These are phyloP conservation scores for Collybia sp. DNA, from an alignment of 768 basidiomycete species.

Conservation along the genomic window DNA sequence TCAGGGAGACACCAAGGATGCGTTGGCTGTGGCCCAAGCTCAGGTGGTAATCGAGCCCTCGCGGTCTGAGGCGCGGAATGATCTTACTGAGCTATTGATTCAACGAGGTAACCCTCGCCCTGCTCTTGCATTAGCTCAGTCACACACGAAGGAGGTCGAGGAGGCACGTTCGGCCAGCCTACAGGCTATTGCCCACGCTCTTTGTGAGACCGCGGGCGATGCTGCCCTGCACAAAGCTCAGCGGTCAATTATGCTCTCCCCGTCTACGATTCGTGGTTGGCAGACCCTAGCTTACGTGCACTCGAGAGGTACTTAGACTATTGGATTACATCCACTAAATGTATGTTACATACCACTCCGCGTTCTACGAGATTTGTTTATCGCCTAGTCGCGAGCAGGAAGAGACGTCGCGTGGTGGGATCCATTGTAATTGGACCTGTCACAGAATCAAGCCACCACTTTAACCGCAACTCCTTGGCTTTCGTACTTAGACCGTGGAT, in stretches of 20 bases:
- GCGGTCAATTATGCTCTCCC: conserved; percentile 58
- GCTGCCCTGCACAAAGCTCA: conserved; percentile 38
- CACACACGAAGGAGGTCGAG: conserved; percentile 22
- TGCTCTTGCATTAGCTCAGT: conserved; percentile 44
- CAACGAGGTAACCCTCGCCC: conserved; percentile 36
- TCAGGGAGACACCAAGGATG: conserved; percentile 46
- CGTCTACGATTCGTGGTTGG: conserved; percentile 53
- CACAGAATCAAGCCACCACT: conserved; percentile 61
- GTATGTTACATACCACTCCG: background rate
- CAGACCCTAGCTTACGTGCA: conserved; percentile 53
- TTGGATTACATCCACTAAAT: background rate
- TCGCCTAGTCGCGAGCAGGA: conserved; percentile 33
- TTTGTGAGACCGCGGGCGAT: conserved; percentile 9
- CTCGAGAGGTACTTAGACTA: conserved; percentile 3
- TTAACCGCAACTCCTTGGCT: conserved; percentile 44
- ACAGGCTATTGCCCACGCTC: conserved; percentile 40
- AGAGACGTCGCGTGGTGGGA: conserved; percentile 43
- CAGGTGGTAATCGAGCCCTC: conserved; percentile 56
- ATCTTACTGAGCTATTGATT: conserved; percentile 52
- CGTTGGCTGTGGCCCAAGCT: conserved; percentile 50
- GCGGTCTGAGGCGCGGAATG: conserved; percentile 38
- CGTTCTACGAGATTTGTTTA: conserved; percentile 10
- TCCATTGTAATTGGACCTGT: conserved; percentile 29
- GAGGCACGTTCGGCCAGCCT: conserved; percentile 31
- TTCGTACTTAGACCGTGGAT: conserved; percentile 34